Base-by-base conservation (phyloP, 345 rosid genomes). In the Clarkia xantiana region DNA sequence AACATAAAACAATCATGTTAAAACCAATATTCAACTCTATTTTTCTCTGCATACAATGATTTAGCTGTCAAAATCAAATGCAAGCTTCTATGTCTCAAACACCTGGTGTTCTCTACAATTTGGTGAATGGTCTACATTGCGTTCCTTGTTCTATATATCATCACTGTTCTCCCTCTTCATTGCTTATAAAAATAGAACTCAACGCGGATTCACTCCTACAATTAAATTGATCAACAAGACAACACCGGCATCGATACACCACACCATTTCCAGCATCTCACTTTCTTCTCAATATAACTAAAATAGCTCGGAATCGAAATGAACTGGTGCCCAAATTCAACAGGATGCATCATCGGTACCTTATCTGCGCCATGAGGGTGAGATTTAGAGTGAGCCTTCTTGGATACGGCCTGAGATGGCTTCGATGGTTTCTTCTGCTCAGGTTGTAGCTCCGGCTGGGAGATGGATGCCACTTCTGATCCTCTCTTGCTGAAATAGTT, bases 391-490 rank as follows among this genome's bases (percentile, higher is more conserved):
- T 81, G 89, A 60, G 68, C 44, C 66, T 78, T 87, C 62, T 60
- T 87, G 50, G 76, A 54, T 42, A 49, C 42, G 10, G 60, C 48
- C 45, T 68, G 79, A 41, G 67, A 44, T 51, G 77, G 70, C 55
- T 72, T 81, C 1, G 78, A 42, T 14, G 75, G 71, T 57, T 77
- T 80, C 61, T 67, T 75, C 62, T 67, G 75, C 60, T 74, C 71
- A 18, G 76, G 53, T 14, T 62, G 84, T 63, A 73, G 75, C 64
- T 74, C 94, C 55, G 90, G 62, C 29, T 71, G 62, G 42, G 82
- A 65, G 52, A 84, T 61, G 63, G 96, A 73, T 56, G 77, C 72
- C 48, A 86, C 68, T 62, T 91, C 98, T 42, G 93, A 84, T 78
- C 78, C 68, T 51, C 93, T 73, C 64, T 84, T 71, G 63, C 59